Evolutionary conservation across 495 filamentous ascomycete genomes (phyloP), one percentile per base, ranked within the genome.

Genomic region (Lichenothelia convexa): DNA sequence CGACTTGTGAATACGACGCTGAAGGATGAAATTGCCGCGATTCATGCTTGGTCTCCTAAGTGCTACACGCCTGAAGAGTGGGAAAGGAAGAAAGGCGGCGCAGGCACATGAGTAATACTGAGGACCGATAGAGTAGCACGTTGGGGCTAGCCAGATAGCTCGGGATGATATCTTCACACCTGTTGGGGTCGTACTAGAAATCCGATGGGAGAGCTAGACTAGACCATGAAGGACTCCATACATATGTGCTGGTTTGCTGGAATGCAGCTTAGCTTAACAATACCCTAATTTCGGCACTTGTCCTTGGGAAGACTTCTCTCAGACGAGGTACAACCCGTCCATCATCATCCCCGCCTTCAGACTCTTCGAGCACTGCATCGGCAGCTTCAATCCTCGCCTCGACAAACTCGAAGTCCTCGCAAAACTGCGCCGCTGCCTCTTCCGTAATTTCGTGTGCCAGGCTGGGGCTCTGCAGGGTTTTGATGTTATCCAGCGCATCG

Each of bases 1-100:
- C 73, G 89, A 16, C 64, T 92, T 34, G 89, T 93, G 32, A 95
- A 97, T 58, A 67, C 69, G 2, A 75, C 73, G 5, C 58, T 97
- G 50, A 89, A 87, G 61, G 69, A 70, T n/a, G 89, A 97, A 63
- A 89, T 97, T 55, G 80, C 82, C 3, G 71, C 73, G 31, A 93
- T 97, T 38, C 89, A 97, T 64, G 89, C 89, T n/a, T 97, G 89
- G 89, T 87, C 81, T 39, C 82, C 89, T 18, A 93, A 86, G 59
- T 95, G 91, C 57, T 82, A 78, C 62, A 95, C 89, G 12, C 83
- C 85, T 1, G 87, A 86, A 55, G 83, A 97, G 62, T 94, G 80
- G 75, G 73, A 78, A 62, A 75, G 67, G 54, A 67, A 76, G 57
- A 67, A 68, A 39, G 43, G 24, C 15, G 40, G n/a, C n/a, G n/a